Evolutionary conservation across 2,329 filamentous ascomycete genomes (phyloP), one percentile per base, ranked within the genome.

Genomic region (Alternaria atra): DNA sequence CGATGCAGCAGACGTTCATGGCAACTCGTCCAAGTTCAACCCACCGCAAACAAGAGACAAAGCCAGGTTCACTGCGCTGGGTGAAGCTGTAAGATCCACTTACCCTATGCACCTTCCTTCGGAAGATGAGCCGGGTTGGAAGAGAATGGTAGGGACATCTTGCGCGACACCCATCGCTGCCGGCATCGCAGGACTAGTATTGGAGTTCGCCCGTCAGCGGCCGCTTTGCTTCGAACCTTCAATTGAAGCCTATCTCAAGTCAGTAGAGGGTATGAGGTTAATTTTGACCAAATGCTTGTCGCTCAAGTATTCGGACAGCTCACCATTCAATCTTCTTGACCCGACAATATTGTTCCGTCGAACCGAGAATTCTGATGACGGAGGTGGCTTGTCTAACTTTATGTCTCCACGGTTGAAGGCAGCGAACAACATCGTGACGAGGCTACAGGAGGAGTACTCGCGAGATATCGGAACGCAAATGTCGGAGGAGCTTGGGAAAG

Each of bases 91-190:
- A 4, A 35, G 32, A 6, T 50, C 47, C 0, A 6, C 47, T 6
- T 50, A 35, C 4, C 47, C 61, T 46, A 6, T 6, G 8, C 27
- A 47, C n/a, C 43, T 47, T 47, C 27, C n/a, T 32, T 20, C 43
- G 3, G 43, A 47, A 4, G 43, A 47, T 30, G 1, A 47, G 5
- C 29, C 30, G 4, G 50, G 34, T 2, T 39, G 4, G 4, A 52
- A 32, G 25, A 39, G 50, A 9, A 20, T 52, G 50, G 12, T 20
- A n/a, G 65, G 62, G 6, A 67, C 56, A 4, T 67, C 65, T 4
- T 47, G 32, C 12, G 63, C 63, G 1, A 63, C 65, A 13, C 60
- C 65, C 2, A 52, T 67, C 5, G 63, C 63, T 4, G 65, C 65
- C 10, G 65, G 56, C 5, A 61, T 60, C 35, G 65, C 65, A 5